Percentiles rank a stretch among this genome's conserved stretches.
These are phyloP conservation scores for Dipteronia sinensis DNA, from an alignment of 345 rosid species.

Conservation along the genomic window DNA sequence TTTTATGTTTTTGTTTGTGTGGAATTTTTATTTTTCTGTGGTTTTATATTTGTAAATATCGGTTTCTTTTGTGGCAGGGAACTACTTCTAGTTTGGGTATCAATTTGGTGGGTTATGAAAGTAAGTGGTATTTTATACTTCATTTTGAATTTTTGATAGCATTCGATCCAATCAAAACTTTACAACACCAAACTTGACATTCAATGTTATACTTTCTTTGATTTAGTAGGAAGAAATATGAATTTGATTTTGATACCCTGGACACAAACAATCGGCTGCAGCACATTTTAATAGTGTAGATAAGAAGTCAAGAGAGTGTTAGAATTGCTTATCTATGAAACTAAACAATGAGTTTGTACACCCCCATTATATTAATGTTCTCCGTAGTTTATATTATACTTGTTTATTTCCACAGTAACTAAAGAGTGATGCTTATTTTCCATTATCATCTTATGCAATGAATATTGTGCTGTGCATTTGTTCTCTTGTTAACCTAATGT, in stretches of 20 bases:
- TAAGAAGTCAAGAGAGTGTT: too few species aligned
- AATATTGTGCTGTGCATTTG: background rate
- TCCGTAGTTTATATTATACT: background rate
- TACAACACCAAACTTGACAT: too few species aligned
- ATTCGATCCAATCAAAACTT: background rate
- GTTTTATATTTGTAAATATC: background rate
- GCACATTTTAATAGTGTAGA: too few species aligned
- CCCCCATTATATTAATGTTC: background rate
- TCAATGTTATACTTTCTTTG: too few species aligned
- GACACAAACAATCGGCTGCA: too few species aligned
- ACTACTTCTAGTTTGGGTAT: slow-evolving; percentile 31
- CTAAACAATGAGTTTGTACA: too few species aligned
- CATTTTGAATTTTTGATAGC: background rate
- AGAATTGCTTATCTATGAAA: too few species aligned
- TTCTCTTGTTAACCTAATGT: slow-evolving; percentile 6
- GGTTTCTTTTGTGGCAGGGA: slow-evolving; percentile 36
- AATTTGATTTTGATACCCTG: too few species aligned
- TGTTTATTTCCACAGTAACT: background rate
- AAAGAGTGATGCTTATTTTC: too few species aligned
- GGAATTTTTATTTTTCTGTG: background rate
- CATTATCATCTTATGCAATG: background rate
- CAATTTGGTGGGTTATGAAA: slow-evolving; percentile 56
- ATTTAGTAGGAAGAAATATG: too few species aligned
- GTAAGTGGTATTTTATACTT: slow-evolving; percentile 33
- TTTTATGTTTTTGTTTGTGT: background rate